Conservation (phyloP, 345 rosid species). For the Pugionium dolabratum region DNA sequence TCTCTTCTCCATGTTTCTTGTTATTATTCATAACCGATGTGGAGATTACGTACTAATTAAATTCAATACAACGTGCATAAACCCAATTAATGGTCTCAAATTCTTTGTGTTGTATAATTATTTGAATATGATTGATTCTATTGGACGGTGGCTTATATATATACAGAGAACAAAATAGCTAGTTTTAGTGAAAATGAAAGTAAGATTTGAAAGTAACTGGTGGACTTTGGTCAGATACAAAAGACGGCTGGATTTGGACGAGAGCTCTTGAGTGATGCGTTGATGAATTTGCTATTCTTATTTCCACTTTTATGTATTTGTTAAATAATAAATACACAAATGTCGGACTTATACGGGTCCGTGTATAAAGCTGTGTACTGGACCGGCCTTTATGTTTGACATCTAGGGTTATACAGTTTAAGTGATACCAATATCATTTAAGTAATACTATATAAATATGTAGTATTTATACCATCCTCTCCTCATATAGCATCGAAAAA, state of each 20-base stretch:
- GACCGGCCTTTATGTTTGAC: constrained; percentile 22
- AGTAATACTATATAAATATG: not conserved
- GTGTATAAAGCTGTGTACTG: constrained; percentile 4
- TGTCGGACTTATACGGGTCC: constrained; percentile 10
- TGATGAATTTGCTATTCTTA: constrained; percentile 8
- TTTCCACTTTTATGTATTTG: not conserved
- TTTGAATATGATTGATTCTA: constrained; percentile 7
- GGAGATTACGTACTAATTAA: not conserved
- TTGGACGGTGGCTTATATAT: constrained; percentile 36
- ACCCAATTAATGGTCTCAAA: constrained; percentile 2
- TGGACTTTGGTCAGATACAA: constrained; percentile 30
- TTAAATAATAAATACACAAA: not conserved
- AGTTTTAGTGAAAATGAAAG: constrained; percentile 16
- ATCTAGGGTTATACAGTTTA: constrained; percentile 2
- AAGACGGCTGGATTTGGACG: constrained; percentile 38
- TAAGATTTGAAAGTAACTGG: constrained; percentile 21
- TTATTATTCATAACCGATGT: no score
- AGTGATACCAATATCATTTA: not conserved
- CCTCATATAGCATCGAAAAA: not conserved
- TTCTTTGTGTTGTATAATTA: not conserved
- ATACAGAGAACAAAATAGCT: not conserved
- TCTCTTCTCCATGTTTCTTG: no score
- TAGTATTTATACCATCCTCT: not conserved
- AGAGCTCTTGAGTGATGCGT: constrained; percentile 13
- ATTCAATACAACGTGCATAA: constrained; percentile 1